These are phyloP conservation scores for Quercus mongolica DNA, from an alignment of 306 rosid species.

Conservation along the genomic window DNA sequence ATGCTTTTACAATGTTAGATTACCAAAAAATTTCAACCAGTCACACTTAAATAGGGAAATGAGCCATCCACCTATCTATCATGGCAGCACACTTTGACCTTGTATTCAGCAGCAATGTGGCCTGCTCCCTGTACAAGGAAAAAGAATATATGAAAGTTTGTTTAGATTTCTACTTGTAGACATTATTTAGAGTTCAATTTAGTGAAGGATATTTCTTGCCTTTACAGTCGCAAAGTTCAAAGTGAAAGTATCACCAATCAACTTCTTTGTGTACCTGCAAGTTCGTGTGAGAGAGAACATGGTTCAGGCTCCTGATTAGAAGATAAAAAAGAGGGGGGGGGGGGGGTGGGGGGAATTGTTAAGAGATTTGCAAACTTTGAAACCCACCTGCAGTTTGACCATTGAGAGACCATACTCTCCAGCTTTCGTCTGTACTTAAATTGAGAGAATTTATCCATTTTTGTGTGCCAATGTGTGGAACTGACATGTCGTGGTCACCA, in stretches of 20 bases:
- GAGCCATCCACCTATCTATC: slow-evolving; percentile 22
- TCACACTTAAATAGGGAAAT: slow-evolving; percentile 11
- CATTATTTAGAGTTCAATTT: neutral
- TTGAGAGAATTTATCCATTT: slow-evolving; percentile 8
- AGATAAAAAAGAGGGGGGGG: too few species aligned
- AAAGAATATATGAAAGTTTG: neutral
- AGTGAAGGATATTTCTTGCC: neutral
- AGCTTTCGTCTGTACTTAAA: slow-evolving; percentile 6
- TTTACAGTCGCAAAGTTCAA: slow-evolving; percentile 12
- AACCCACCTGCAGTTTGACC: slow-evolving; percentile 22
- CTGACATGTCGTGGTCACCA: slow-evolving; percentile 23
- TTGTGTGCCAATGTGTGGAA: slow-evolving; percentile 22
- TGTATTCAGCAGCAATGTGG: slow-evolving; percentile 24
- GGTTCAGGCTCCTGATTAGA: neutral
- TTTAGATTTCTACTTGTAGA: neutral
- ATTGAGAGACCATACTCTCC: slow-evolving; percentile 16
- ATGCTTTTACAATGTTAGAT: neutral
- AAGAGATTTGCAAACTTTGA: neutral
- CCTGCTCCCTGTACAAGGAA: slow-evolving; percentile 18
- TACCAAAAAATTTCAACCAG: neutral
- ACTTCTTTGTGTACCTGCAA: slow-evolving; percentile 26
- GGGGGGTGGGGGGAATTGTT: neutral
- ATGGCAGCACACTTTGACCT: slow-evolving; percentile 13
- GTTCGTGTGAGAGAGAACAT: slow-evolving; percentile 1
- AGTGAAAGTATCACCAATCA: neutral